Percentiles rank a stretch among this genome's conserved stretches.
These are phyloP conservation scores for Thielaviopsis populi DNA, from an alignment of 2,329 filamentous ascomycete species.

Conservation along the genomic window DNA sequence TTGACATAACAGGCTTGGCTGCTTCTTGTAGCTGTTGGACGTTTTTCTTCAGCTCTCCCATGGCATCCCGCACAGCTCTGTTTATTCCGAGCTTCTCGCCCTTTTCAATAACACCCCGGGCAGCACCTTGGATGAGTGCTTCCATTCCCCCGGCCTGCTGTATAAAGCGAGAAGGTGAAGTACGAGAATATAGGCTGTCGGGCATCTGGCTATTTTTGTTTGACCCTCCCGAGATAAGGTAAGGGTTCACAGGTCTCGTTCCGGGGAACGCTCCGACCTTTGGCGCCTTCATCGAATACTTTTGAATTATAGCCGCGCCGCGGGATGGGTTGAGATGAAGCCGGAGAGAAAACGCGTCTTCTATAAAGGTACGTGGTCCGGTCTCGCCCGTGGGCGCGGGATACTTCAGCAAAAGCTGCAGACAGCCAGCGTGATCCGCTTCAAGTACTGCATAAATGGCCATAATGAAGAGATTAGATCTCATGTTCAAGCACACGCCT, in stretches of 20 bases:
- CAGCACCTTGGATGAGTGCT: slow-evolving; percentile 58
- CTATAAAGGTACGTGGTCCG: slow-evolving; percentile 63
- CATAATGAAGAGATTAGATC: slow-evolving; percentile 19
- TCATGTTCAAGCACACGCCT: neutral
- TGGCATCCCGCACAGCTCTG: slow-evolving; percentile 63
- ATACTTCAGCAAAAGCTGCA: slow-evolving; percentile 74
- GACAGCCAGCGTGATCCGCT: slow-evolving; percentile 72
- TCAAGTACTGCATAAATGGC: slow-evolving; percentile 47
- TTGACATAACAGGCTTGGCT: slow-evolving; percentile 17
- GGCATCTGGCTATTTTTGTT: slow-evolving; percentile 17
- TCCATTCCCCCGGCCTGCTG: slow-evolving; percentile 48
- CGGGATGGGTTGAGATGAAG: slow-evolving; percentile 48
- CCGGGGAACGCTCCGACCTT: slow-evolving; percentile 16
- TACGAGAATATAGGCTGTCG: slow-evolving; percentile 24
- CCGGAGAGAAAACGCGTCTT: slow-evolving; percentile 65
- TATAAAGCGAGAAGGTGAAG: slow-evolving; percentile 35
- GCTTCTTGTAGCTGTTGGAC: slow-evolving; percentile 33
- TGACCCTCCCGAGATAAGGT: slow-evolving; percentile 25
- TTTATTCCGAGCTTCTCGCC: slow-evolving; percentile 68
- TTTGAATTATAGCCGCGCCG: slow-evolving; percentile 50
- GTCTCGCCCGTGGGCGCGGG: slow-evolving; percentile 48
- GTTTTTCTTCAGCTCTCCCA: slow-evolving; percentile 66
- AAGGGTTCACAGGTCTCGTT: slow-evolving; percentile 10
- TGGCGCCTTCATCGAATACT: slow-evolving; percentile 50
- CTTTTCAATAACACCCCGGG: slow-evolving; percentile 56